Evolutionary conservation across 805 yeast genomes (phyloP).

Genomic region (Tetrapisispora phaffii): DNA sequence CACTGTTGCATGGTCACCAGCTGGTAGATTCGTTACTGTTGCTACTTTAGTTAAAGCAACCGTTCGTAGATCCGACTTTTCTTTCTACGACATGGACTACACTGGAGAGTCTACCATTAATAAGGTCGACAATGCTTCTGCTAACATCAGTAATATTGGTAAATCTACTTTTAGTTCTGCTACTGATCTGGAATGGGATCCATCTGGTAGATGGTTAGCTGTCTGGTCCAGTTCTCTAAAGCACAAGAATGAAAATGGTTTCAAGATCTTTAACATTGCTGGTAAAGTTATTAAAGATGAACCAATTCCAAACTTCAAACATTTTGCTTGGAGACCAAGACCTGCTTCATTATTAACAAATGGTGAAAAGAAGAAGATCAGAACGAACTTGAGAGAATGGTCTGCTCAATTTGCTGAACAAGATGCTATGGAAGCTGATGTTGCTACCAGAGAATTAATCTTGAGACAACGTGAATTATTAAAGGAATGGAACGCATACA

Average conservation of each 20-base stretch:
- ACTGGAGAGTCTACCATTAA: conserved; percentile 49
- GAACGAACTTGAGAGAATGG: conserved; percentile 81
- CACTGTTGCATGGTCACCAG: conserved; percentile 80
- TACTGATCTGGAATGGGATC: conserved; percentile 87
- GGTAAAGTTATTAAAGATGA: conserved; percentile 74
- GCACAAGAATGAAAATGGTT: conserved; percentile 83
- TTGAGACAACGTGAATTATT: conserved; percentile 70
- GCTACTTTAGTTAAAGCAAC: conserved; percentile 38
- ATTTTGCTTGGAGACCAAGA: conserved; percentile 95
- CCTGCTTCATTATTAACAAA: conserved; percentile 69
- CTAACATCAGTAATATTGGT: conserved; percentile 52
- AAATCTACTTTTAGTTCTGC: conserved; percentile 63
- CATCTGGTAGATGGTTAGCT: conserved; percentile 84
- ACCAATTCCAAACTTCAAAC: conserved; percentile 70
- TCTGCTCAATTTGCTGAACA: conserved; percentile 87
- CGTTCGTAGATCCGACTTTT: conserved; percentile 53
- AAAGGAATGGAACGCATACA: conserved; percentile 79
- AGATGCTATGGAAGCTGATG: conserved; percentile 92
- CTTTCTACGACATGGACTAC: conserved; percentile 77
- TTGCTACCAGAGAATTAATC: conserved; percentile 83
- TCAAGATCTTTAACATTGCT: conserved; percentile 72
- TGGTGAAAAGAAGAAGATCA: conserved; percentile 78
- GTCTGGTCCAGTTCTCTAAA: conserved; percentile 83
- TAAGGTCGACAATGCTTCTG: conserved; percentile 36
- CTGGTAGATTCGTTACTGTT: conserved; percentile 71